Evolutionary conservation across 345 rosid species (phyloP).

Genomic region (Lepidium aucheri): DNA sequence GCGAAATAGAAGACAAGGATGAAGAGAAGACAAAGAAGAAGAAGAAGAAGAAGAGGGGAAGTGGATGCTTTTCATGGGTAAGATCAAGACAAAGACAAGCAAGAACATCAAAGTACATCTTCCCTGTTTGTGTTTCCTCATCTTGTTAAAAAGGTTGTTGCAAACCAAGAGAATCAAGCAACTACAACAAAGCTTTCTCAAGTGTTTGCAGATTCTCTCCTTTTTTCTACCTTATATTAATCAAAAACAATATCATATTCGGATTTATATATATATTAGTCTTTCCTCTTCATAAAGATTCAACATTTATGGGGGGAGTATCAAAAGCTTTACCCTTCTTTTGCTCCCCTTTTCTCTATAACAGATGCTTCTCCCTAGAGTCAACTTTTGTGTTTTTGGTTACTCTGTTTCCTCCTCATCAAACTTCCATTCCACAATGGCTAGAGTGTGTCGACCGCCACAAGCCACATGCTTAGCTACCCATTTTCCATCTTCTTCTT

Average conservation of each 20-base stretch:
- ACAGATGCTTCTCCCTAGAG: not conserved
- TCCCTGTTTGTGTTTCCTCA: conserved; percentile 36
- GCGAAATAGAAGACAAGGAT: conserved; percentile 10
- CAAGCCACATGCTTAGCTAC: conserved; percentile 69
- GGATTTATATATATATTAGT: not conserved
- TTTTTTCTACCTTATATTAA: not conserved
- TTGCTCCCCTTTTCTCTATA: conserved; percentile 14
- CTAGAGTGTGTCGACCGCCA: conserved; percentile 94
- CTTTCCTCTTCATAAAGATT: conserved; percentile 11
- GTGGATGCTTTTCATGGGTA: conserved; percentile 69
- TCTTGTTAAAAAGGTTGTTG: conserved; percentile 31
- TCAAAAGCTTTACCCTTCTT: conserved; percentile 10
- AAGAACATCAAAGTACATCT: conserved; percentile 30
- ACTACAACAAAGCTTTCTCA: not conserved
- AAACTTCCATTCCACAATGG: conserved; percentile 65
- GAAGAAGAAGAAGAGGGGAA: conserved; percentile 29
- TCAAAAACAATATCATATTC: not conserved
- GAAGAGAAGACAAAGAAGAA: not conserved
- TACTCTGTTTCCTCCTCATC: conserved; percentile 19
- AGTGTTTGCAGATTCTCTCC: conserved; percentile 2
- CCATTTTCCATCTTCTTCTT: conserved; percentile 61
- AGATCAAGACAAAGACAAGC: conserved; percentile 46
- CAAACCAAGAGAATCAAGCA: not conserved
- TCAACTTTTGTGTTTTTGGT: not conserved
- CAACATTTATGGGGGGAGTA: conserved; percentile 17